Percentiles rank a stretch among this genome's conserved stretches.
Conservation (phyloP, 2,329 filamentous ascomycete species). For the Rhinocladiella mackenziei region DNA sequence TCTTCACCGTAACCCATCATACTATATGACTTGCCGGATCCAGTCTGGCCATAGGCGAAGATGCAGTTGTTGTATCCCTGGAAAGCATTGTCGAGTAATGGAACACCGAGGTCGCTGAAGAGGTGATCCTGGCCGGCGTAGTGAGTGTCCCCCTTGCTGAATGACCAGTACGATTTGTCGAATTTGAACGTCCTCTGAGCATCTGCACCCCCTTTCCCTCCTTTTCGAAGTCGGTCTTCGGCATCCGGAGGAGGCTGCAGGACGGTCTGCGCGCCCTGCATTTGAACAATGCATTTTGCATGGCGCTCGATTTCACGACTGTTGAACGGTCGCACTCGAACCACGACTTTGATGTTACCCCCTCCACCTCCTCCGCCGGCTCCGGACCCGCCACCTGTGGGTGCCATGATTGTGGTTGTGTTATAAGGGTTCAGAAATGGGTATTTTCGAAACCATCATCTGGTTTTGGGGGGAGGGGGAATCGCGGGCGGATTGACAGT, state of each 20-base stretch:
- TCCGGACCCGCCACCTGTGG: slow-evolving; percentile 41
- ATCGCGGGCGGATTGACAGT: background rate
- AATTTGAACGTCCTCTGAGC: slow-evolving; percentile 84
- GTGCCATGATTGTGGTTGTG: slow-evolving; percentile 52
- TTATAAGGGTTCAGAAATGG: slow-evolving; percentile 11
- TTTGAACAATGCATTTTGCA: slow-evolving; percentile 95
- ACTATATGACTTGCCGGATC: slow-evolving; percentile 97
- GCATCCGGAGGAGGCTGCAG: slow-evolving; percentile 67
- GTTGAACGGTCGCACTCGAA: slow-evolving; percentile 93
- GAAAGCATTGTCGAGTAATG: slow-evolving; percentile 95
- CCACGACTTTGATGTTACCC: slow-evolving; percentile 99
- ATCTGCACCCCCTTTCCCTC: slow-evolving; percentile 46
- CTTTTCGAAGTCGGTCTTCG: slow-evolving; percentile 50
- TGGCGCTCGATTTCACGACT: slow-evolving; percentile 87
- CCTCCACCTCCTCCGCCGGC: slow-evolving; percentile 51
- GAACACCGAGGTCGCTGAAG: slow-evolving; percentile 81
- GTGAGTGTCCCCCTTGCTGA: slow-evolving; percentile 72
- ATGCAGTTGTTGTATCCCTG: slow-evolving; percentile 99
- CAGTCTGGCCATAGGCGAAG: slow-evolving; percentile 97
- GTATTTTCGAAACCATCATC: slow-evolving; percentile 13
- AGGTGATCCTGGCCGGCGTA: slow-evolving; percentile 89
- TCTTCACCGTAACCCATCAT: slow-evolving; percentile 99
- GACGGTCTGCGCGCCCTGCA: slow-evolving; percentile 89
- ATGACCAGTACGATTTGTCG: slow-evolving; percentile 98
- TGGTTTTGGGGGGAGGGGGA: background rate